Percentiles rank a stretch among this genome's conserved stretches.
Evolutionary conservation across 2,329 filamentous ascomycete genomes (phyloP).

Genomic region (Diplodia mutila): DNA sequence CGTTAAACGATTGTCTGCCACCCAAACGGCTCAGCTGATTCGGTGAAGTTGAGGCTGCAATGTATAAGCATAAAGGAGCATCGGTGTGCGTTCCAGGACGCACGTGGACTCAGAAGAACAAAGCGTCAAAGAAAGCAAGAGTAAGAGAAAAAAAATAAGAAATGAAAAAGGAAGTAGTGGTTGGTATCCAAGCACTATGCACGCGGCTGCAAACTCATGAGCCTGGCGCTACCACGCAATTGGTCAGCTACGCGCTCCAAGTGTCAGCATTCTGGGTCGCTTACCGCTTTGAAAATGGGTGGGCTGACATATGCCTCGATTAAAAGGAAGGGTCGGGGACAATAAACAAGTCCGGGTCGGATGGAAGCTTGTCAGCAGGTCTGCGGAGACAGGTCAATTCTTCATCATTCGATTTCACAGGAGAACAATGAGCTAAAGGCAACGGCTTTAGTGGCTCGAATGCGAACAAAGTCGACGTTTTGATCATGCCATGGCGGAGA

Average conservation of each 20-base stretch:
- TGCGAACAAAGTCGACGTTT: background rate
- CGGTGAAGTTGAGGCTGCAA: background rate
- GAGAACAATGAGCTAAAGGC: background rate
- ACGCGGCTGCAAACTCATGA: conserved; percentile 29
- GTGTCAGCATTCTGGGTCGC: background rate
- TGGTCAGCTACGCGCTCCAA: background rate
- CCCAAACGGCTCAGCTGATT: background rate
- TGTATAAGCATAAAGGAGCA: background rate
- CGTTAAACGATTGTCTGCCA: background rate
- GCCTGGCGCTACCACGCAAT: conserved; percentile 30
- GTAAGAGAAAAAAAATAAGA: no score
- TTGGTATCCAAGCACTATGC: conserved; percentile 35
- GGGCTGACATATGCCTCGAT: background rate
- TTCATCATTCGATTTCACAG: no score
- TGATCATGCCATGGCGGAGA: background rate
- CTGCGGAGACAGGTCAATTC: no score
- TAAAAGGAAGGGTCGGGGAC: background rate
- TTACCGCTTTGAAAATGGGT: background rate
- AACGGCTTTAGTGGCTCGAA: background rate
- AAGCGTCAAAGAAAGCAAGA: background rate
- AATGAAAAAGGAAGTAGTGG: conserved; percentile 28
- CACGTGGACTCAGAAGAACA: background rate
- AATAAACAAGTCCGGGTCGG: background rate
- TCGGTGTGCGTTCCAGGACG: background rate
- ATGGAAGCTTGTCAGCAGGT: background rate